Base-by-base conservation (phyloP, 176 grass and related monocot species). In the maize (Zea mays) region DNA sequence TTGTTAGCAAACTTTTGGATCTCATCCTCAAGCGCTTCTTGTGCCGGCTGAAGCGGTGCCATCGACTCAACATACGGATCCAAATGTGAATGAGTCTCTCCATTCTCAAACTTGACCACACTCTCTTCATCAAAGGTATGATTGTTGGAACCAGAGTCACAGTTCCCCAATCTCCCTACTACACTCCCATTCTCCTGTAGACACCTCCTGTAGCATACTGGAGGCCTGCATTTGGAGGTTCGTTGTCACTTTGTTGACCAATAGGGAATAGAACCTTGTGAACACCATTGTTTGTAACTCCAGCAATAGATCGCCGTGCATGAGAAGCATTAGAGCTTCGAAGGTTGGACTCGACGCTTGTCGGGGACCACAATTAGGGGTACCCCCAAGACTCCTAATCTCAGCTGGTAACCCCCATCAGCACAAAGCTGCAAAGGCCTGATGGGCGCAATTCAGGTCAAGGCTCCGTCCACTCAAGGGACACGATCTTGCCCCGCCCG, bases 21-120 rank as follows among this genome's bases (percentile, higher is more conserved):
- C n/a, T n/a, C 96, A 79, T 86, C 90, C 93, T 93, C 92, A 75
- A 99, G 86, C 35, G 84, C 85, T 83, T 95, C 90, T 65, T 99
- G 83, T 44, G 88, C 72, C 54, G 88, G 80, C 54, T 85, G 79
- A 59, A 99, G 92, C 70, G 83, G 62, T 4, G 46, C 67, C 70
- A 95, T 65, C 0, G 92, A 90, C 59, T 90, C 77, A 0, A 69
- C 46, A 76, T 95, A 90, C 0, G 79, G 79, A 78, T 91, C 86
- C 77, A 84, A 62, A 76, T 62, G 65, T 58, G 86, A 62, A 85
- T 77, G 81, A 36, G 67, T 71, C 60, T 72, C 85, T 69, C 78
- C 81, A 82, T 86, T 93, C 35, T 81, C 73, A 73, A 54, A 63
- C 59, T 88, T 97, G 60, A 38, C 76, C 1, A 45, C 37, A 17